Base-by-base conservation (phyloP, 2,329 filamentous ascomycete genomes). In the Thielaviopsis euricoi region DNA sequence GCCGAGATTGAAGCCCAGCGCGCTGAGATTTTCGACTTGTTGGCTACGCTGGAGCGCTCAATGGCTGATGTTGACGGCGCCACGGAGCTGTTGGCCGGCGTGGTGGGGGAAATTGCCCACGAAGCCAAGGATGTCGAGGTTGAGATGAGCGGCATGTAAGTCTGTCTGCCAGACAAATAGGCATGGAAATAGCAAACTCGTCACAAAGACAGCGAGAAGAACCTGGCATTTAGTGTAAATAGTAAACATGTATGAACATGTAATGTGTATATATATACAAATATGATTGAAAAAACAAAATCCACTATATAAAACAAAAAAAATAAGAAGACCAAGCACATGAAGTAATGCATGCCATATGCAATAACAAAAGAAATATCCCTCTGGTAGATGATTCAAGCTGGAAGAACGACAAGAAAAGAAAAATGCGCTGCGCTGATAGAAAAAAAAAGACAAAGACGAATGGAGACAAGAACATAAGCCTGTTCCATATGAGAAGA, bases 51-150 rank as follows among this genome's bases (percentile, higher is more conserved):
- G 13, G 79, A 82, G 64, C 70, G 68, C 26, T 71, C 74, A 6
- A 71, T 81, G 29, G 72, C 70, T 49, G 81, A 84, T 65, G 71
- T 83, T 43, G 73, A 74, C 57, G 72, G 71, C 4, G 80, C 80
- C 1, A 78, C 75, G 61, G 71, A 63, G 50, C 71, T 76, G 59
- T 69, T 81, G 57, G 71, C 68, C 13, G 71, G 67, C 21, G 69
- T 79, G 4, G 73, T 71, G 7, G 72, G 71, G 17, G 74, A 76
- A 57, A 63, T 82, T 23, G 76, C 74, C 3, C 65, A 64, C 19
- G 79, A 81, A 71, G 74, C 76, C 51, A 68, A 76, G 60, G 67
- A 67, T 1, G 71, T 72, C 3, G 73, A 75, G 62, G 65, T 65
- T 15, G 71, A 73, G 58, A 72, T 76, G 67, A 56, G 62, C 40